Conservation (phyloP, 495 filamentous ascomycete species). For the Pseudevernia furfuracea region DNA sequence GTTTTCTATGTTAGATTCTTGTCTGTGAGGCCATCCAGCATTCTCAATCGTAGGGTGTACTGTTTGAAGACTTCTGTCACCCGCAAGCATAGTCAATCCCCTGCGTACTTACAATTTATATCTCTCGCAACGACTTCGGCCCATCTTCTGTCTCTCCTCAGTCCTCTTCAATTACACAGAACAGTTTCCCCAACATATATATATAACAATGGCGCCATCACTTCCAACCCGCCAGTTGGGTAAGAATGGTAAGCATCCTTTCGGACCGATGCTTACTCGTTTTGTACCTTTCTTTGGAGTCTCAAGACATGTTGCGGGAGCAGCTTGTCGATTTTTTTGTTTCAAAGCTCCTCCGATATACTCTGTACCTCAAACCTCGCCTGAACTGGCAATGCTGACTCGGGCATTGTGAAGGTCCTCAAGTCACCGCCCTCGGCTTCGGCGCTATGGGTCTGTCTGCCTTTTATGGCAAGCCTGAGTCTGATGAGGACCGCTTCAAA, state of each 20-base stretch:
- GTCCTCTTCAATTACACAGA: background rate
- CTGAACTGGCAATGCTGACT: background rate
- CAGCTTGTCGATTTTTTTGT: background rate
- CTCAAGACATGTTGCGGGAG: background rate
- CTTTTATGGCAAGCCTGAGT: slow-evolving; percentile 37
- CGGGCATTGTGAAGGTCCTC: slow-evolving; percentile 40
- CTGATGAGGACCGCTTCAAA: slow-evolving; percentile 35
- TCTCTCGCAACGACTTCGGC: background rate
- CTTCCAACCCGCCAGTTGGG: slow-evolving; percentile 44
- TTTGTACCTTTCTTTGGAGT: background rate
- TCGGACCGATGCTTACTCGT: too few species aligned
- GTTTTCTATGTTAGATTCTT: too few species aligned
- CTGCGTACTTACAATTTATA: background rate
- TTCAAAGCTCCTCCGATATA: background rate
- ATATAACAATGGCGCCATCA: slow-evolving; percentile 7
- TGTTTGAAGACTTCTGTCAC: too few species aligned
- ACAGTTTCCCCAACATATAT: background rate
- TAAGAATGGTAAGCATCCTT: background rate
- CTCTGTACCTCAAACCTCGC: background rate
- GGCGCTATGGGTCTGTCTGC: slow-evolving; percentile 49
- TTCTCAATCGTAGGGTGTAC: too few species aligned
- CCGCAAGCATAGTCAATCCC: background rate
- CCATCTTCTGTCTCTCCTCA: background rate
- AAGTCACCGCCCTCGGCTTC: slow-evolving; percentile 46
- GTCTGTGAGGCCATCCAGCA: too few species aligned